Evolutionary conservation across 2,329 filamentous ascomycete genomes (phyloP), one percentile per base, ranked within the genome.

Genomic region (Exophiala dermatitidis): DNA sequence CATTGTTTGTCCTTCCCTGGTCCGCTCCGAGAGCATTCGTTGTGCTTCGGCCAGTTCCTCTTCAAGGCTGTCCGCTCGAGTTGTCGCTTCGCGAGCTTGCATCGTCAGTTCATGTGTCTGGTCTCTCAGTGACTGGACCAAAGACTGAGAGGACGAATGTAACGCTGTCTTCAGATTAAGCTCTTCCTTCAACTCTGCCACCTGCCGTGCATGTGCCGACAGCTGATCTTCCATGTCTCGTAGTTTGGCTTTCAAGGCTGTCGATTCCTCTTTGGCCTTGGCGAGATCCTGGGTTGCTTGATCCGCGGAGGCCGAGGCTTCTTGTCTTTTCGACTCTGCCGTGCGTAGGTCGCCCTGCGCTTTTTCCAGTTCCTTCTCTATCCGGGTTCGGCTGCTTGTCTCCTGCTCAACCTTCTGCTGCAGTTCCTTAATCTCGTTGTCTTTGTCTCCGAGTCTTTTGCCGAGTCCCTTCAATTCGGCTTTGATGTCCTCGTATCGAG

Each of bases 1-100:
- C 90, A 98, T 97, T 0, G 89, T 96, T 72, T 97, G 91, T 29
- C 84, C 88, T 71, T 98, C 93, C 41, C 93, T 82, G 3, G 88
- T 91, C 29, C 93, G 84, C 69, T 98, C 93, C 48, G 81, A 83
- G 1, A 98, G 78, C 56, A 96, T 79, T 53, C 88, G 82, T 67
- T 95, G 90, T 2, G 90, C 85, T 69, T 98, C 93, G 1, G 83
- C 82, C 1, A 97, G 77, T 68, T 98, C 93, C 70, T 98, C 93
- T 65, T 96, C 91, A 0, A 97, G 74, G 53, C 84, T 87, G 65
- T 96, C 90, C 37, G 84, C 86, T 60, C 89, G 84, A 46, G 85
- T 82, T 57, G 86, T 83, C 1, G 87, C 82, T 70, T 98, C 93
- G 69, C 93, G 95, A 70, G 96, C 85, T 71, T 96, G 93, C 60